Evolutionary conservation across 352 stramenopile species (phyloP).

Genomic region (Phytophthora niederhauseri): DNA sequence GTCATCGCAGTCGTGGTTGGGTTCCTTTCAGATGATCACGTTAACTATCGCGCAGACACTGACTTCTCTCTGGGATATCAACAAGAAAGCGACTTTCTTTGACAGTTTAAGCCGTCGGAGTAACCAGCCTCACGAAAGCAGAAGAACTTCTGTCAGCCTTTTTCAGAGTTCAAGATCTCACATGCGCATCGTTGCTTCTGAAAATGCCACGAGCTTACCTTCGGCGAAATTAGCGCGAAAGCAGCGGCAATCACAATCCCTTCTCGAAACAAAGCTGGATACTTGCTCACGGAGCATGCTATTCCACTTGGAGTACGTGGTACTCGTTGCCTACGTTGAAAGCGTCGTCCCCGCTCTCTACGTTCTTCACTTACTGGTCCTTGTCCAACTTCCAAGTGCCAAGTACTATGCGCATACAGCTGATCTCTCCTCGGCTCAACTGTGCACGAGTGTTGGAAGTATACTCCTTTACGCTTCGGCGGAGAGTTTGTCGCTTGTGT

Average conservation of each 20-base stretch:
- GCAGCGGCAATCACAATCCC: background rate
- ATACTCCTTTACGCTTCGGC: background rate
- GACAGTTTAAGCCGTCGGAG: background rate
- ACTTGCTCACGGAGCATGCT: background rate
- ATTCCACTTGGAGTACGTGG: slow-evolving; percentile 25
- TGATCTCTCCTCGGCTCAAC: background rate
- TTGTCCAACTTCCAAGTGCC: slow-evolving; percentile 25
- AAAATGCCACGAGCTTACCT: too few species aligned
- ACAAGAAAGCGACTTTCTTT: too few species aligned
- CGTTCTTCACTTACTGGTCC: slow-evolving; percentile 15
- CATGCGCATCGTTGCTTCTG: background rate
- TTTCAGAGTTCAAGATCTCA: background rate
- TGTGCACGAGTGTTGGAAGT: background rate
- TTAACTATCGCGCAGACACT: background rate
- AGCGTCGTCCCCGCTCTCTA: slow-evolving; percentile 18
- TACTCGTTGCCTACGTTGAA: slow-evolving; percentile 26
- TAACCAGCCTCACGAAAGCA: background rate
- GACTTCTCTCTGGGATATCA: background rate
- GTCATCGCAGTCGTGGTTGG: background rate
- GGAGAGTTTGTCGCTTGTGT: background rate
- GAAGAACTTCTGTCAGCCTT: background rate
- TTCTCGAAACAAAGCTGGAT: background rate
- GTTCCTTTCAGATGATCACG: slow-evolving; percentile 1
- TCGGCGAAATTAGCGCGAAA: background rate
- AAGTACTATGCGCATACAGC: slow-evolving; percentile 24